Evolutionary conservation across 257 asterid species (phyloP).

Genomic region (Petrea volubilis): DNA sequence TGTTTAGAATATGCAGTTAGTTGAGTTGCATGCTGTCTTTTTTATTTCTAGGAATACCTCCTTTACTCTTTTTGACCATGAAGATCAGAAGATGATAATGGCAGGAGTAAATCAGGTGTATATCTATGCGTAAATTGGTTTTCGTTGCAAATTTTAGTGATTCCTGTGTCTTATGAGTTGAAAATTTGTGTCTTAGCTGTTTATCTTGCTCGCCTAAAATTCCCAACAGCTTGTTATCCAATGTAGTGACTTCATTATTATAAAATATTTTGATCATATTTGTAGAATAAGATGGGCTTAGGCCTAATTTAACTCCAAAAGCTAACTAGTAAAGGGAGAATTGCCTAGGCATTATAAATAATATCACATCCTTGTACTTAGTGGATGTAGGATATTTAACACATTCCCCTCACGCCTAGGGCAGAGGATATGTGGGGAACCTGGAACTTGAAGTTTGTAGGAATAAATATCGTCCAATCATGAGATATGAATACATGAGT

Average conservation of each 20-base stretch:
- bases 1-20: not conserved
- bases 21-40: not conserved
- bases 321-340: too few species aligned
- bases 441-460: too few species aligned
- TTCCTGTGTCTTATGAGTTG: not conserved
- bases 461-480: too few species aligned
- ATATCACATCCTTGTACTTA: too few species aligned
- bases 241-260: not conserved
- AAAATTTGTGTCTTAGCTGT: conserved; percentile 6
- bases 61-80: conserved; percentile 18
- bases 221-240: not conserved
- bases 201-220: not conserved
- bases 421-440: too few species aligned
- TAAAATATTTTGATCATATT: not conserved
- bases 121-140: conserved; percentile 1
- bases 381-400: too few species aligned
- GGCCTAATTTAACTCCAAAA: too few species aligned
- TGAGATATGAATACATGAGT: too few species aligned
- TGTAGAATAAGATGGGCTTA: too few species aligned
- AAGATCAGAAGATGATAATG: conserved; percentile 21
- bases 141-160: not conserved
- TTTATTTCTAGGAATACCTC: not conserved
- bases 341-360: too few species aligned
- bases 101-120: not conserved
- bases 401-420: too few species aligned